Conservation (phyloP, 192 early-diverging fungal species). For the Coemansia sp. region DNA sequence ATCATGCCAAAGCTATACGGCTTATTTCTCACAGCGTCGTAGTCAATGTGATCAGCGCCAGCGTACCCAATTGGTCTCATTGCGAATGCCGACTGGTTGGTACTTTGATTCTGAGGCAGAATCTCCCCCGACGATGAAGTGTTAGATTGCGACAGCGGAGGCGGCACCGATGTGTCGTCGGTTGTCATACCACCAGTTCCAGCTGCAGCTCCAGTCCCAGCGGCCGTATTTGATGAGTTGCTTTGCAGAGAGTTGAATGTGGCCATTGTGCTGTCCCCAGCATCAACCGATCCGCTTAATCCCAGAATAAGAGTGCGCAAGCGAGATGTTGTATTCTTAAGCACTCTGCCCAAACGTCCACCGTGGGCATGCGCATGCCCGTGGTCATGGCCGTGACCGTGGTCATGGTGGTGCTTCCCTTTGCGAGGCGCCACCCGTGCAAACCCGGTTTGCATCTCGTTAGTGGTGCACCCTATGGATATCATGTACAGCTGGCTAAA, state of each 20-base stretch:
- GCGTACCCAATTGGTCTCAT: conserved; percentile 28
- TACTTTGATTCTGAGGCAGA: conserved; percentile 23
- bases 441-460: conserved; percentile 84
- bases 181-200: conserved; percentile 37
- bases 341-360: conserved; percentile 4
- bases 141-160: conserved; percentile 29
- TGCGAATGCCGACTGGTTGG: conserved; percentile 29
- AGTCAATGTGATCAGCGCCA: conserved; percentile 16
- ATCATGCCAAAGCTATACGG: conserved; percentile 79
- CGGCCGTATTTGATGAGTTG: neutral
- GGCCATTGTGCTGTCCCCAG: conserved; percentile 20
- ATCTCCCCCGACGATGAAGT: conserved; percentile 30
- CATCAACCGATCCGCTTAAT: conserved; percentile 29
- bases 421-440: conserved; percentile 31
- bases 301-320: conserved; percentile 32
- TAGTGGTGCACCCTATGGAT: conserved; percentile 77
- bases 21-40: conserved; percentile 42
- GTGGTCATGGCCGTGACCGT: conserved; percentile 27
- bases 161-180: conserved; percentile 43
- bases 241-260: conserved; percentile 4
- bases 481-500: conserved; percentile 78
- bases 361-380: conserved; percentile 16
- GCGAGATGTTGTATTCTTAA: conserved; percentile 22
- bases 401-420: conserved; percentile 20
- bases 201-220: neutral